Base-by-base conservation (phyloP, 768 basidiomycete genomes). In the Phlebiopsis flavidoalba region DNA sequence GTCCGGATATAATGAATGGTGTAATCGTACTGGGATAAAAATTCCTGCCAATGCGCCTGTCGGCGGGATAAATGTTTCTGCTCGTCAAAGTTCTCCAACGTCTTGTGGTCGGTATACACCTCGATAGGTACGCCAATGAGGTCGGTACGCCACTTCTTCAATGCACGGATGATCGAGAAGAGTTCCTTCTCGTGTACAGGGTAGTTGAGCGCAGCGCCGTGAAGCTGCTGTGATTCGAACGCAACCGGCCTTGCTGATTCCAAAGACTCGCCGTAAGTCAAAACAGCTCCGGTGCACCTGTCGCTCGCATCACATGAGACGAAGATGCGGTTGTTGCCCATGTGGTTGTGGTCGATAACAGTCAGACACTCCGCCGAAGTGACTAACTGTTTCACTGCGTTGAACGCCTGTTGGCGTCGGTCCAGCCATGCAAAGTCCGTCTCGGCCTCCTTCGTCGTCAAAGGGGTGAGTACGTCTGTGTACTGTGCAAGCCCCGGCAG, bases 161-260 rank as follows among this genome's bases (percentile, higher is more conserved):
- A 54, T 0, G 70, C 64, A 3, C 61, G 35, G 12, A 78, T 70
- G 15, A 78, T 70, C 0, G 74, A 74, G 0, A 77, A 65, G 1
- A 78, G 57, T 62, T 79, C 78, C 54, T 73, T 73, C 57, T 78
- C 65, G 61, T 76, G 75, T 53, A 66, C 64, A 21, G 65, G 26
- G 37, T 69, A 69, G 59, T 76, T 77, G 1, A 62, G 54, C 56
- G 77, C 72, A 0, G 73, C 65, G 0, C 47, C 46, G 14, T 56
- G 56, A 10, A 63, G 43, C 6, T 36, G 22, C 56, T 62, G 50
- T 0, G 64, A 66, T 1, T 59, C 50, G 31, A 47, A 69, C 5
- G 61, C 65, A 17, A 61, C 40, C 0, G 64, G 59, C 19, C 64
- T 53, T 54, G 59, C 64, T 1, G 52, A 7, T 0, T 58, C 62